phyloP scores from a whole-genome alignment of 2,329 filamentous ascomycete genomes.

The Neopestalotiopsis sp. region DNA sequence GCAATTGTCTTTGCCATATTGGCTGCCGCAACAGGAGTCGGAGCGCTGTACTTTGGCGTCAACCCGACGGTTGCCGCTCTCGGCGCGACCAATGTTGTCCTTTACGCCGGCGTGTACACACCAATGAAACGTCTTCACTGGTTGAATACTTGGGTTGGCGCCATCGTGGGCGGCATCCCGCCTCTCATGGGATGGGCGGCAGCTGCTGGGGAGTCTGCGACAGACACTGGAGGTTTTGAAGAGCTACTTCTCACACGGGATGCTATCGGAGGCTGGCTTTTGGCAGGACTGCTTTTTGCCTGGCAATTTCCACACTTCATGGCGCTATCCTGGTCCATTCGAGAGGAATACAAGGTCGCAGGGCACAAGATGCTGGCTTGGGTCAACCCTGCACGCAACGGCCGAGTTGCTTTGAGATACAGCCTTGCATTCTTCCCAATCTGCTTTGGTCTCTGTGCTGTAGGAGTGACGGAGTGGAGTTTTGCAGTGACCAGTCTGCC shows the following conservation, averaged over 20 bases:
- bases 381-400: constrained; percentile 85
- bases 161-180: constrained; percentile 89
- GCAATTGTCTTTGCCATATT: constrained; percentile 81
- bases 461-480: constrained; percentile 81
- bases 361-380: constrained; percentile 79
- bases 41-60: constrained; percentile 83
- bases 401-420: constrained; percentile 86
- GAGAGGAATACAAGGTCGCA: constrained; percentile 82
- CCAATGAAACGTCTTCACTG: constrained; percentile 87
- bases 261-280: constrained; percentile 83
- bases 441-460: constrained; percentile 79
- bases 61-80: constrained; percentile 92
- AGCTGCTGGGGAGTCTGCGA: constrained; percentile 86
- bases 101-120: constrained; percentile 94
- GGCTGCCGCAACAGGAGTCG: constrained; percentile 72
- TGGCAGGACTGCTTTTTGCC: constrained; percentile 83
- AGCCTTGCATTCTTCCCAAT: constrained; percentile 85
- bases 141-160: constrained; percentile 94
- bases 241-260: constrained; percentile 74
- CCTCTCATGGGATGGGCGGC: constrained; percentile 98
- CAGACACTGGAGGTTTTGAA: constrained; percentile 74
- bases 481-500: constrained; percentile 82
- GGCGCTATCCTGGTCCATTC: constrained; percentile 85
- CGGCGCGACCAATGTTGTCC: constrained; percentile 80
- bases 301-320: constrained; percentile 99